phyloP scores from a whole-genome alignment of 495 filamentous ascomycete genomes.

The Neurospora sublineolata region DNA sequence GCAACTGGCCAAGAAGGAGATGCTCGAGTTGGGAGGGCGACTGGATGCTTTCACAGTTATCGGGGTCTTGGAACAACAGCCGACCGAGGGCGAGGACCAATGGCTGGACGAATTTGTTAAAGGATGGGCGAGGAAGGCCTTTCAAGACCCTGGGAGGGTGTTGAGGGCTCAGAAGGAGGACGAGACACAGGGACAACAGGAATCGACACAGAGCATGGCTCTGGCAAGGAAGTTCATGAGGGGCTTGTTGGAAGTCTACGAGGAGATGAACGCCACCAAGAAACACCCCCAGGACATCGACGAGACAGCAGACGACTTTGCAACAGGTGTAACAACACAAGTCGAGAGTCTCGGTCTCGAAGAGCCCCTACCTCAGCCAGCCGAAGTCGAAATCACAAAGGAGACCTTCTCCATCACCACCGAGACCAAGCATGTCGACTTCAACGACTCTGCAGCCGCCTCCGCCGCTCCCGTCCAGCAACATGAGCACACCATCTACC shows the following conservation, averaged over 20 bases:
- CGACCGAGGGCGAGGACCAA: background rate
- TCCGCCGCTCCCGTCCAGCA: background rate
- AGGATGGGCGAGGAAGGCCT: background rate
- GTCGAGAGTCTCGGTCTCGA: background rate
- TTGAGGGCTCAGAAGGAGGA: background rate
- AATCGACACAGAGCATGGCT: background rate
- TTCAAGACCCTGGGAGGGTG: background rate
- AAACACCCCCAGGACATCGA: background rate
- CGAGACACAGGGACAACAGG: background rate
- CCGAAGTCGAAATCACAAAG: background rate
- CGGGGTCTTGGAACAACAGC: background rate
- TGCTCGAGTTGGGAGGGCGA: background rate
- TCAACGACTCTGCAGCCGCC: background rate
- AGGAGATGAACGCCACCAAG: background rate
- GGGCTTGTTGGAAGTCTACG: background rate
- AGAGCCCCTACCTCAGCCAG: background rate
- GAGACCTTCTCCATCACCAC: background rate
- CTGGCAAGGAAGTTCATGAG: background rate
- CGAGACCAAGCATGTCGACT: background rate
- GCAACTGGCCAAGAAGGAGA: conserved; percentile 4
- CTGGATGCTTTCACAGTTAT: background rate
- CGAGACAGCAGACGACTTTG: background rate
- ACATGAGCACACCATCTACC: background rate
- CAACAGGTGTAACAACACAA: background rate
- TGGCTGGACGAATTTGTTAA: background rate